Percentiles rank a stretch among this genome's conserved stretches.
Evolutionary conservation across 345 rosid species (phyloP).

Genomic region (Lepidium sativum): DNA sequence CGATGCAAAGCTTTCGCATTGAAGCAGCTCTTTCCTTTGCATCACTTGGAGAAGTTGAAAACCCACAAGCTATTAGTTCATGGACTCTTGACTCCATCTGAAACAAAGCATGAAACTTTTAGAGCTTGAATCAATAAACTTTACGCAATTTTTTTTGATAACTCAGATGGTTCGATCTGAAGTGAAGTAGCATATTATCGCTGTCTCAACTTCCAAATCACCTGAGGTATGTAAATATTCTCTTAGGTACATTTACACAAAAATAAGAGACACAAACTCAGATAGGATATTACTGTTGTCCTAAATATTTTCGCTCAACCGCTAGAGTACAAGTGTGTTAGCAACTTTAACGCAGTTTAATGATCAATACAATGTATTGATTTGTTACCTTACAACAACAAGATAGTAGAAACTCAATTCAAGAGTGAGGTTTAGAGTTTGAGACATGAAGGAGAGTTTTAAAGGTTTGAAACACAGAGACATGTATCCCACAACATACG

Average conservation of each 20-base stretch:
- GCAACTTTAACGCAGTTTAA: neutral
- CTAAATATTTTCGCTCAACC: no score
- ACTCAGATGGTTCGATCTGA: no score
- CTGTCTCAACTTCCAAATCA: no score
- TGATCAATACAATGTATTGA: neutral
- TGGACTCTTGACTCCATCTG: slow-evolving; percentile 46
- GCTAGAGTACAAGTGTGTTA: no score
- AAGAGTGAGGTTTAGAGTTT: slow-evolving; percentile 3
- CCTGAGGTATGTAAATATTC: no score
- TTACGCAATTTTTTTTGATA: neutral
- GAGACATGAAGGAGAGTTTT: neutral
- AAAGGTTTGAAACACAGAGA: neutral
- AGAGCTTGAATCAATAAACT: neutral
- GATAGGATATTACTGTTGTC: no score
- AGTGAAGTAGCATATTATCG: no score
- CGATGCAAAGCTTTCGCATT: slow-evolving; percentile 44
- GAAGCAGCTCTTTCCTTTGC: slow-evolving; percentile 47
- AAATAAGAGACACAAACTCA: no score
- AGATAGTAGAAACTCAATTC: slow-evolving; percentile 6
- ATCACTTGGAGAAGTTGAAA: slow-evolving; percentile 42
- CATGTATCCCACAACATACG: slow-evolving; percentile 13
- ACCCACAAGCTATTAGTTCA: slow-evolving; percentile 51
- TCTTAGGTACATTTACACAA: no score
- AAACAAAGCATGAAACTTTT: neutral
- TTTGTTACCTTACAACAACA: slow-evolving; percentile 4